phyloP scores from a whole-genome alignment of 2,329 filamentous ascomycete species.

The Thermoascus crustaceus region DNA sequence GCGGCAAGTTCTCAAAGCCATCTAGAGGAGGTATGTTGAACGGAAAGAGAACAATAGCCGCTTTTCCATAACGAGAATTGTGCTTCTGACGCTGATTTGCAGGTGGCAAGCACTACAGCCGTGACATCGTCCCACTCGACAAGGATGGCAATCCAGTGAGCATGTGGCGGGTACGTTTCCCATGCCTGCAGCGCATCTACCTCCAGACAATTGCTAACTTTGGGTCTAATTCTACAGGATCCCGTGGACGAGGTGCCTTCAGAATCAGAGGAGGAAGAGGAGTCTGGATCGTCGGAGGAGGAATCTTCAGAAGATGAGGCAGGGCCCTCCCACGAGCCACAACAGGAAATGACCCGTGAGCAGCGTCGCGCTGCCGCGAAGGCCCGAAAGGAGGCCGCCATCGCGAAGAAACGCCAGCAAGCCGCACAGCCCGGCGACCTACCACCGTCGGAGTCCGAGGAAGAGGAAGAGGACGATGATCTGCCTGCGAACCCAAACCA shows the following conservation, averaged over 20 bases:
- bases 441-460: slow-evolving; percentile 60
- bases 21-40: slow-evolving; percentile 9
- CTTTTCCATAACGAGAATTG: neutral
- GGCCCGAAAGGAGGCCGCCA: slow-evolving; percentile 82
- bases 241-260: slow-evolving; percentile 28
- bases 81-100: slow-evolving; percentile 1
- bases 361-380: slow-evolving; percentile 82
- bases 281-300: slow-evolving; percentile 37
- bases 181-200: neutral
- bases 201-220: slow-evolving; percentile 7
- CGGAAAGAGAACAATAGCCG: neutral
- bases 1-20: slow-evolving; percentile 12
- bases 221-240: slow-evolving; percentile 19
- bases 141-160: slow-evolving; percentile 79
- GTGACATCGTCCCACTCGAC: slow-evolving; percentile 79
- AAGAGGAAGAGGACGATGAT: slow-evolving; percentile 28
- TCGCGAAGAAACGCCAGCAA: slow-evolving; percentile 63
- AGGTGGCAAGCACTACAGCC: slow-evolving; percentile 95
- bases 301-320: slow-evolving; percentile 44
- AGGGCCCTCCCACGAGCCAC: slow-evolving; percentile 38
- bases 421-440: slow-evolving; percentile 76
- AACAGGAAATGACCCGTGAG: slow-evolving; percentile 62
- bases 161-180: slow-evolving; percentile 66
- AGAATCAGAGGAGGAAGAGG: slow-evolving; percentile 45
- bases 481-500: slow-evolving; percentile 85